Conservation (phyloP, 2,329 filamentous ascomycete genomes). For the Cladophialophora chaetospira region DNA sequence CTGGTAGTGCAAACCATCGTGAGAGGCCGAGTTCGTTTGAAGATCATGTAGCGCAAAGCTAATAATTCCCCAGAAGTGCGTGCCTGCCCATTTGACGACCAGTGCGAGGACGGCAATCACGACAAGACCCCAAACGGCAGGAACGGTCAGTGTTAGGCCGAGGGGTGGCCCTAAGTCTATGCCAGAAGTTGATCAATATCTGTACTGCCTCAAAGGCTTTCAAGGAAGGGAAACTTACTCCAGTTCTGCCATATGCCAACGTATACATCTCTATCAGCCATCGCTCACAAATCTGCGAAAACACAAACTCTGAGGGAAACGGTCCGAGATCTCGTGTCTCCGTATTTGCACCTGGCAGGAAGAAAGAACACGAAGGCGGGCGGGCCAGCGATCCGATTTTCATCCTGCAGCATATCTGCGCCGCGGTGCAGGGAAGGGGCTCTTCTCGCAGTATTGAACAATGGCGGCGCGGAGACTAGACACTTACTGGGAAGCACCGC, state of each 20-base stretch:
- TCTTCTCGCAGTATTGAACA: not conserved
- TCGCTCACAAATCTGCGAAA: not conserved
- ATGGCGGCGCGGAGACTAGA: not conserved
- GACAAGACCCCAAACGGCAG: conserved; percentile 3
- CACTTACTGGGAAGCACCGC: not conserved
- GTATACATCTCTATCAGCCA: conserved; percentile 8
- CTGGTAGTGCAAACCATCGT: conserved; percentile 13
- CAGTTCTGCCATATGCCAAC: conserved; percentile 5
- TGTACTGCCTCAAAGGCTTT: not conserved
- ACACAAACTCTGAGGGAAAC: not conserved
- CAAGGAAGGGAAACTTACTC: not conserved
- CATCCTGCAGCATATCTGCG: not conserved
- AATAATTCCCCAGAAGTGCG: conserved; percentile 12
- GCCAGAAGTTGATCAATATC: not conserved
- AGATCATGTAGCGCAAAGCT: conserved; percentile 6
- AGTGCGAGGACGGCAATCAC: conserved; percentile 10
- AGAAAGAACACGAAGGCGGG: not conserved
- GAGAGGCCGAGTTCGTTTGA: not conserved
- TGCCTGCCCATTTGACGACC: conserved; percentile 13
- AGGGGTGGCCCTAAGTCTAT: not conserved
- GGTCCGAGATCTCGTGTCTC: not conserved
- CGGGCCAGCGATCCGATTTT: not conserved
- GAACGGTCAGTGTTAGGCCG: conserved; percentile 8
- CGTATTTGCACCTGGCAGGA: not conserved
- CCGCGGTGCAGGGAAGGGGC: not conserved